A percentile compares a stretch with the other conserved stretches of the same genome.
These are phyloP conservation scores for Casuarina equisetifolia DNA, from an alignment of 306 rosid genomes.

Conservation along the genomic window DNA sequence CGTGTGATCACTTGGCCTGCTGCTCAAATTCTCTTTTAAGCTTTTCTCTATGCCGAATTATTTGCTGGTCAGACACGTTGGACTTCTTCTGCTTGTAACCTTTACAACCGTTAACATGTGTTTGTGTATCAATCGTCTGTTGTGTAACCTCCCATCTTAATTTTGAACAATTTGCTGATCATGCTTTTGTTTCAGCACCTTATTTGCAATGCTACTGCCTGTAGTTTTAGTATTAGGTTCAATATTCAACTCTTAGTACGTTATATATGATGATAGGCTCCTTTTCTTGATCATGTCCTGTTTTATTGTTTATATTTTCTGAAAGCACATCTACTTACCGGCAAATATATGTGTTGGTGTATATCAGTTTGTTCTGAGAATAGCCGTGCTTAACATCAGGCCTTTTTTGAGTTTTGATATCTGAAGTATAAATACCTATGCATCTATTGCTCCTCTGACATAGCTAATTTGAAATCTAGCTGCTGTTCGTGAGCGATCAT, in stretches of 20 bases:
- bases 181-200: background rate
- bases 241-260: background rate
- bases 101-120: background rate
- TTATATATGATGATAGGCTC: background rate
- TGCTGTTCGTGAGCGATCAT: conserved; percentile 58
- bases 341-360: background rate
- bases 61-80: background rate
- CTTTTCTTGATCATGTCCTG: background rate
- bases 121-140: background rate
- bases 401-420: conserved; percentile 9
- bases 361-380: background rate
- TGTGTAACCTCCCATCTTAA: background rate
- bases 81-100: background rate
- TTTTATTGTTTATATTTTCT: background rate
- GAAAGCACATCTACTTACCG: background rate
- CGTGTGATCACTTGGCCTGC: background rate
- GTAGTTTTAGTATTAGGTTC: background rate
- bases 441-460: conserved; percentile 22
- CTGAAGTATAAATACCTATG: conserved; percentile 9
- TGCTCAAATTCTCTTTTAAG: background rate
- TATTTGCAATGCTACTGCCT: background rate
- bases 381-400: background rate
- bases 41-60: background rate
- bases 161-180: background rate
- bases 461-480: conserved; percentile 45